Conservation (phyloP, 257 asterid genomes). For the Plantago elongata region DNA sequence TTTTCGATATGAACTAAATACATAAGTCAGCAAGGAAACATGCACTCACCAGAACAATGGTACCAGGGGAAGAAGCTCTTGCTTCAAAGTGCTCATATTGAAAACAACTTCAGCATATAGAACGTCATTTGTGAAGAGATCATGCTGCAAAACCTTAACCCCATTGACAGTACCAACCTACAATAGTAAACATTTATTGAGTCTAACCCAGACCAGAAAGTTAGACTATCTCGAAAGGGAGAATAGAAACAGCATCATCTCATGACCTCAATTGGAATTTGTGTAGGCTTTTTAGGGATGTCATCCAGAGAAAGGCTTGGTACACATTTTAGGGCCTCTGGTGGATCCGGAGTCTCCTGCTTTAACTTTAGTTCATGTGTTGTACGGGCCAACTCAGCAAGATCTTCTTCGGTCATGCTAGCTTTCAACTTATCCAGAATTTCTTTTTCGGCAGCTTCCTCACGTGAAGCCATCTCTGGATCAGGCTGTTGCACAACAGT, state of each 20-base stretch:
- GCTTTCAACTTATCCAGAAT: slow-evolving; percentile 64
- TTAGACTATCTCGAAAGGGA: slow-evolving; percentile 13
- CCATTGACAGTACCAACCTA: slow-evolving; percentile 85
- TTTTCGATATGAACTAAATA: not conserved
- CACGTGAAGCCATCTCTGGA: slow-evolving; percentile 84
- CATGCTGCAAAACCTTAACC: slow-evolving; percentile 66
- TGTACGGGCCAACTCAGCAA: slow-evolving; percentile 94
- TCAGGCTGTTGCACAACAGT: slow-evolving; percentile 68
- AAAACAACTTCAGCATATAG: slow-evolving; percentile 94
- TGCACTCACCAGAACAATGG: slow-evolving; percentile 93
- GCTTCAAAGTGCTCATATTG: slow-evolving; percentile 80
- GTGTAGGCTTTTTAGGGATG: slow-evolving; percentile 77
- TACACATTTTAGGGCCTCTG: slow-evolving; percentile 87
- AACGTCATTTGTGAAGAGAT: slow-evolving; percentile 96
- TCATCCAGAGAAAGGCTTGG: slow-evolving; percentile 86
- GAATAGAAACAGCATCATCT: slow-evolving; percentile 14
- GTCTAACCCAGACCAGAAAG: slow-evolving; percentile 18
- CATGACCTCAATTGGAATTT: slow-evolving; percentile 82
- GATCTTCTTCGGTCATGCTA: slow-evolving; percentile 91
- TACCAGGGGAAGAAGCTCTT: slow-evolving; percentile 89
- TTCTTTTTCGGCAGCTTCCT: slow-evolving; percentile 78
- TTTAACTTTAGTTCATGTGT: slow-evolving; percentile 81
- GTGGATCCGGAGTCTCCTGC: slow-evolving; percentile 98
- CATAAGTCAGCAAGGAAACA: slow-evolving; percentile 15
- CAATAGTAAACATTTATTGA: slow-evolving; percentile 23